Evolutionary conservation across 768 basidiomycete genomes (phyloP).

Genomic region (Leccinum longicurvipes): DNA sequence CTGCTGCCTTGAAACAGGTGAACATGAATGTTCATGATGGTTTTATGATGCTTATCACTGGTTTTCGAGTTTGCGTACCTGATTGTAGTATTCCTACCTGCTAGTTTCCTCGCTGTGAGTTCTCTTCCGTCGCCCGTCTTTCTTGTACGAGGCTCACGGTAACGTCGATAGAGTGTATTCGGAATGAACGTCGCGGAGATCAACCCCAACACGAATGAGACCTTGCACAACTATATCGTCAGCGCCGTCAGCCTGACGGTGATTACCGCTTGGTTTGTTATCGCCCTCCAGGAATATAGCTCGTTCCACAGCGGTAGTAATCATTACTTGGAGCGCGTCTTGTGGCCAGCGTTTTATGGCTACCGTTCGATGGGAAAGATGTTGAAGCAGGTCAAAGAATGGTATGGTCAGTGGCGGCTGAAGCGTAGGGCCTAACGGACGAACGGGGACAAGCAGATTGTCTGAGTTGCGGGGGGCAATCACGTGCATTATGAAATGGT

Average conservation of each 20-base stretch:
- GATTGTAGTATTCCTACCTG: slow-evolving; percentile 60
- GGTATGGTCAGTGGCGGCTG: neutral
- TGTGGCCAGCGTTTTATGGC: slow-evolving; percentile 20
- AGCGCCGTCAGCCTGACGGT: slow-evolving; percentile 48
- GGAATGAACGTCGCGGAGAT: slow-evolving; percentile 33
- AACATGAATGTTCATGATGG: neutral
- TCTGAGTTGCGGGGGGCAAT: too few relatives aligned
- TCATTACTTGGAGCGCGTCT: slow-evolving; percentile 8
- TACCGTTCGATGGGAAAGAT: neutral
- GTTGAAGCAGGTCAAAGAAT: neutral
- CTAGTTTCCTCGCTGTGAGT: slow-evolving; percentile 38
- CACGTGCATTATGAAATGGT: too few relatives aligned
- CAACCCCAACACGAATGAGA: slow-evolving; percentile 22
- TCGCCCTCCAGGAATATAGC: slow-evolving; percentile 44
- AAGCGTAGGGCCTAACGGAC: neutral
- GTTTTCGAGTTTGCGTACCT: slow-evolving; percentile 48
- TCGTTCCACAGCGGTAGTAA: slow-evolving; percentile 15
- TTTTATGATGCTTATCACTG: neutral
- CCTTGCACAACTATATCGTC: slow-evolving; percentile 38
- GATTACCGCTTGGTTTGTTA: slow-evolving; percentile 52
- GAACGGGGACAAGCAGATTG: neutral
- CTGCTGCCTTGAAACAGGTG: slow-evolving; percentile 37
- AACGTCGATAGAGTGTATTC: slow-evolving; percentile 29
- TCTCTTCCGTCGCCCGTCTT: slow-evolving; percentile 11
- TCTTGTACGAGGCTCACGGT: neutral